Percentiles rank a stretch among this genome's conserved stretches.
Conservation (phyloP, 2,329 filamentous ascomycete species). For the Cladophialophora yegresii region DNA sequence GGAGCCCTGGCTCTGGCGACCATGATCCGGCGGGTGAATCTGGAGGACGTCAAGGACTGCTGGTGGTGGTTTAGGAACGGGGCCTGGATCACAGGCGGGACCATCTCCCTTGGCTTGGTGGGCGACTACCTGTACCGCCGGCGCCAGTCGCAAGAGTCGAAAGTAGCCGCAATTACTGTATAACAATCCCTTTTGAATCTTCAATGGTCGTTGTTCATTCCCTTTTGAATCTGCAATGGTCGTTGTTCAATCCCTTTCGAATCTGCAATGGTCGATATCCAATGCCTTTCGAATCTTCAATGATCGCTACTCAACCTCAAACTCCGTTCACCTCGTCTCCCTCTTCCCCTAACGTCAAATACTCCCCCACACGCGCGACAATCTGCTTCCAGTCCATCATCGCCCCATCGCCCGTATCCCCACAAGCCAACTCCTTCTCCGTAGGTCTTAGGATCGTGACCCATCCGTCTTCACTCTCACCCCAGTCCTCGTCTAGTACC, state of each 20-base stretch:
- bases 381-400: slow-evolving; percentile 82
- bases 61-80: slow-evolving; percentile 68
- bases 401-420: slow-evolving; percentile 76
- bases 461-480: slow-evolving; percentile 55
- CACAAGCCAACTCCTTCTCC: slow-evolving; percentile 78
- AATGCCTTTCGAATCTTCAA: no score
- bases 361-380: slow-evolving; percentile 48
- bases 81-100: slow-evolving; percentile 63
- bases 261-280: no score
- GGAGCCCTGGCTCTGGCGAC: slow-evolving; percentile 56
- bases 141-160: slow-evolving; percentile 28
- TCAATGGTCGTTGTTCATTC: background rate
- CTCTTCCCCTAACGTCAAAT: slow-evolving; percentile 16
- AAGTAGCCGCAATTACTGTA: slow-evolving; percentile 1
- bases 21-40: slow-evolving; percentile 61
- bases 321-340: slow-evolving; percentile 18
- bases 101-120: slow-evolving; percentile 57
- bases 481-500: slow-evolving; percentile 75
- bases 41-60: slow-evolving; percentile 60
- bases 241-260: no score
- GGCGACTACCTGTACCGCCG: slow-evolving; percentile 53
- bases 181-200: slow-evolving; percentile 7
- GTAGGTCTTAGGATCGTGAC: slow-evolving; percentile 72
- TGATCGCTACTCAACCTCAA: slow-evolving; percentile 7
- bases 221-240: background rate